phyloP scores from a whole-genome alignment of 2,329 filamentous ascomycete species.

The Pleurostoma richardsiae region DNA sequence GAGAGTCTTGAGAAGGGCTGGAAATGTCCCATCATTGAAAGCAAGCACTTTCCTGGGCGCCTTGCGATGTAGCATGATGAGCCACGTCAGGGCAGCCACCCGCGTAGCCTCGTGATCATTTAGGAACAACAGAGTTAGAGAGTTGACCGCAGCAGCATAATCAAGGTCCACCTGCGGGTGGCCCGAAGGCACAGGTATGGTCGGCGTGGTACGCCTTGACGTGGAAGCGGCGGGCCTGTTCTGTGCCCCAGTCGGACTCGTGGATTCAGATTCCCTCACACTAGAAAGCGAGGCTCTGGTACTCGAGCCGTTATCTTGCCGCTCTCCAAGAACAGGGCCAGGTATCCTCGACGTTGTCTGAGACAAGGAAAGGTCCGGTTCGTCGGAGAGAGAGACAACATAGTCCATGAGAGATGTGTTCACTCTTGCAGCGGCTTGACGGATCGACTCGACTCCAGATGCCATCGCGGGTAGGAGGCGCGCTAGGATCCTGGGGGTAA shows the following conservation, averaged over 20 bases:
- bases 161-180: conserved; percentile 70
- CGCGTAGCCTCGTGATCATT: conserved; percentile 96
- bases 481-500: conserved; percentile 86
- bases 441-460: conserved; percentile 83
- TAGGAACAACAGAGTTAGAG: conserved; percentile 85
- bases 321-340: conserved; percentile 35
- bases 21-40: conserved; percentile 96
- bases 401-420: conserved; percentile 92
- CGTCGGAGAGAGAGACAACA: conserved; percentile 83
- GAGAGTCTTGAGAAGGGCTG: conserved; percentile 89
- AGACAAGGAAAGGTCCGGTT: conserved; percentile 36
- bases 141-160: conserved; percentile 90
- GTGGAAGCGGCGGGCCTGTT: conserved; percentile 29
- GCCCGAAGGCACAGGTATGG: conserved; percentile 19
- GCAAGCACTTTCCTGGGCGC: conserved; percentile 89
- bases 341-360: conserved; percentile 30
- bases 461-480: conserved; percentile 93
- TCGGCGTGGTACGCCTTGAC: conserved; percentile 38
- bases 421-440: conserved; percentile 80
- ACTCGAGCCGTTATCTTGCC: conserved; percentile 40
- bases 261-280: conserved; percentile 46
- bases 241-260: conserved; percentile 46
- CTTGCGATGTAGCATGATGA: conserved; percentile 96
- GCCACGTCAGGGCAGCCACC: conserved; percentile 89
- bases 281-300: conserved; percentile 48